Evolutionary conservation across 768 basidiomycete genomes (phyloP).

Genomic region (Porphyrellus cyaneotinctus): DNA sequence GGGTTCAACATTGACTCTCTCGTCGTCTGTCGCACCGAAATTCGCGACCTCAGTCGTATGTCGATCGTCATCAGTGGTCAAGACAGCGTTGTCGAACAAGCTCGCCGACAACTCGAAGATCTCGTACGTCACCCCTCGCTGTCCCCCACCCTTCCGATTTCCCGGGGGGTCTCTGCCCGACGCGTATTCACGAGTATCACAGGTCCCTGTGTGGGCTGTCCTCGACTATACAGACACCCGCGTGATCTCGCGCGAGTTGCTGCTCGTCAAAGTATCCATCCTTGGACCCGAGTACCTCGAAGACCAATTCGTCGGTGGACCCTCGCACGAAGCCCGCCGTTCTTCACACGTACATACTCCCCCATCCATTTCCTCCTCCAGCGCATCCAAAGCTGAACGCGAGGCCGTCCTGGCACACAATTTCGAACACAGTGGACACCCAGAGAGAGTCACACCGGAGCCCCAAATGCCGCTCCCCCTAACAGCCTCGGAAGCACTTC

Average conservation of each 20-base stretch:
- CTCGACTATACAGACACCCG: constrained; percentile 94
- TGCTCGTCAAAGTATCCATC: constrained; percentile 95
- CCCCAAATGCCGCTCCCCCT: constrained; percentile 40
- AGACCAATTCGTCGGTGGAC: constrained; percentile 82
- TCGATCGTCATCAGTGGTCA: constrained; percentile 95
- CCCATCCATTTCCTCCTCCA: constrained; percentile 17
- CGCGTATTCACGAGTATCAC: neutral
- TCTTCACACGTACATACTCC: constrained; percentile 12
- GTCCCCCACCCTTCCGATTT: neutral
- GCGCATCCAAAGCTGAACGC: constrained; percentile 56
- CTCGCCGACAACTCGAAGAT: constrained; percentile 92
- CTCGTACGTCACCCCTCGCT: constrained; percentile 59
- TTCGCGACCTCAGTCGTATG: constrained; percentile 96
- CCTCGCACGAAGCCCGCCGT: constrained; percentile 72
- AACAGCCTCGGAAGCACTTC: constrained; percentile 82
- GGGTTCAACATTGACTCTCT: constrained; percentile 99
- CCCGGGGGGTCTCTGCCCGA: neutral
- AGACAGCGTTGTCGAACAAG: constrained; percentile 97
- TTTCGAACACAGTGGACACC: constrained; percentile 61
- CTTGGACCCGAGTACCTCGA: constrained; percentile 96
- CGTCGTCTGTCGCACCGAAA: constrained; percentile 97
- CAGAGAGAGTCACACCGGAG: constrained; percentile 23
- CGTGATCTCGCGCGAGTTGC: constrained; percentile 87
- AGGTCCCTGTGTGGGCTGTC: constrained; percentile 99
- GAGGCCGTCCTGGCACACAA: constrained; percentile 72